Base-by-base conservation (phyloP, 164 flowering plant species). In the Aristolochia californica region DNA sequence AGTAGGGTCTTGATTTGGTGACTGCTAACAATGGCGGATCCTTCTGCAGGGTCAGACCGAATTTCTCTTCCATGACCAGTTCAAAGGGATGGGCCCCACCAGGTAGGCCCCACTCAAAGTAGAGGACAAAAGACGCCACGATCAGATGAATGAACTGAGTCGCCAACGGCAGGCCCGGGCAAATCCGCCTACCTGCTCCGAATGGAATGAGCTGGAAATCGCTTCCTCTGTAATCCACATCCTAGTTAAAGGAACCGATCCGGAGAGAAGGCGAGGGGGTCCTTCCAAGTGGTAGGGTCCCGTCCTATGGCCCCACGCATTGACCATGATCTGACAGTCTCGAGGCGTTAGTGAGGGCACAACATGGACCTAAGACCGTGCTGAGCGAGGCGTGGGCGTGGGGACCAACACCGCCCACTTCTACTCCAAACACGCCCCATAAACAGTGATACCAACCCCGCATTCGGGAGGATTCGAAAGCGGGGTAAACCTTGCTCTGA, bases 1-100 rank as follows among this genome's bases (percentile, higher is more conserved):
- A 5, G 40, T 34, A 5, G 10, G 40, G 40, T 34, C 55, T 34
- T 14, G 55, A 21, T 50, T 60, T 61, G 15, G 66, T 64, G 13
- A 66, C 38, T 18, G 60, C 15, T 0, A 58, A 57, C 10, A 70
- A 45, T 17, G 70, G 70, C 16, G 61, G 61, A 12, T 66, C 64
- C 52, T 62, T 70, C 11, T 66, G 67, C 17, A 70, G 24, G n/a
- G 74, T 66, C 49, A 66, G 40, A 0, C 70, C 70, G 47, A 70
- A 70, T 54, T 70, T 70, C 62, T 66, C 70, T 3, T 66, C 65
- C 74, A 70, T 70, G 40, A 18, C 43, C 67, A 70, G 17, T 2
- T 62, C 51, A 10, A 18, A 45, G 34, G 62, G 61, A 2, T 52
- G 43, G 49, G 59, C 51, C 22, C 70, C 74, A 27, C 49, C 43